Base-by-base conservation (phyloP, 2,329 filamentous ascomycete genomes). In the Hymenoscyphus fraxineus region DNA sequence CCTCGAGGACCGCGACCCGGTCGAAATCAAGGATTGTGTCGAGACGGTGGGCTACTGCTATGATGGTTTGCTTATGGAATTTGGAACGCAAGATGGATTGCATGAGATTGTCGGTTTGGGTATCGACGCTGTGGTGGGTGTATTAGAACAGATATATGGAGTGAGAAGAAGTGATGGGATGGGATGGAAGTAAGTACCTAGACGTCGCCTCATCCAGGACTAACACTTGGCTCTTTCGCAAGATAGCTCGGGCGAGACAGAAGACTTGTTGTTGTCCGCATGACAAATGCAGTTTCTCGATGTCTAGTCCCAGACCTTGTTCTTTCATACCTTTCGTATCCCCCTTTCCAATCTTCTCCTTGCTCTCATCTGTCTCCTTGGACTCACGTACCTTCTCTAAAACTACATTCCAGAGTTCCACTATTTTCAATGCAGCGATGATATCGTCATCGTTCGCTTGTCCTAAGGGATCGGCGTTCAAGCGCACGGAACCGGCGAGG, bases 381-480 rank as follows among this genome's bases (percentile, higher is more conserved):
- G 7, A n/a, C 19, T 47, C 44, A 9, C 6, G 44, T 3, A 47
- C 44, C n/a, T 47, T 47, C 10, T 68, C 63, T 35, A 69, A 69
- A 1, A 64, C 65, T 61, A 2, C 47, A 84, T 78, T 16, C 67
- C 68, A 70, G n/a, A 70, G 64, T 32, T 59, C 92, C 12, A 97
- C 94, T 27, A 92, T 87, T 64, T 89, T 87, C 1, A 98, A 85
- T 0, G 91, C 91, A 2, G 85, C 86, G 75, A 95, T 96, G 55
- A 97, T 89, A 68, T 96, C 85, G 64, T 92, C 90, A 41, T 68
- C 69, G n/a, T 31, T 51, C 9, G 56, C 39, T 22, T 41, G 38
- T 1, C 47, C 57, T 13, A 54, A 41, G 1, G 82, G 81, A 66
- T 85, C 82, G 12, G 54, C 57, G 44, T 71, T 73, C 1, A 67